Evolutionary conservation across 2,329 filamentous ascomycete genomes (phyloP), one percentile per base, ranked within the genome.

Genomic region (Karstenula rhodostoma): DNA sequence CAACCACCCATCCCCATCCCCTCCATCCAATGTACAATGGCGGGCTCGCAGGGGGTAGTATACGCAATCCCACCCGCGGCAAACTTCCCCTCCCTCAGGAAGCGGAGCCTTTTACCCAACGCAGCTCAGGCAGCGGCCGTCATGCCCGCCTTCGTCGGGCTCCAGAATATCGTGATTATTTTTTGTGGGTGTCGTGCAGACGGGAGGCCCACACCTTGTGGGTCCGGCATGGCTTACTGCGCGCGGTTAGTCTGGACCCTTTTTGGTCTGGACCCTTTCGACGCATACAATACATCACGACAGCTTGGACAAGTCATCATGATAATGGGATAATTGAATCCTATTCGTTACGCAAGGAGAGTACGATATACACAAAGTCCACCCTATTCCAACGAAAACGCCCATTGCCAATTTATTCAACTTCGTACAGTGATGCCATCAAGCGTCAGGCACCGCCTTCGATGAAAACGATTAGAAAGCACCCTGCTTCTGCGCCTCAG

Each of bases 401-500:
- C 7, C 42, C 12, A 43, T 8, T 44, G 37, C 42, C 3, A 22
- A 44, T 44, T 12, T 10, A 23, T 12, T 23, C 19, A 9, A 19
- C 1, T 44, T 22, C 19, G n/a, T 7, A 23, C 19, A 23, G 1
- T 23, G 52, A 62, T 61, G 60, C 32, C 60, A 54, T 58, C 59
- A 59, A 62, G 47, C 59, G 59, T 60, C 61, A 47, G 46, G 40
- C 59, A 56, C 52, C 59, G 10, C 9, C n/a, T 9, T n/a, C 35
- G 5, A 25, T 46, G 22, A 1, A 32, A 3, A 17, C 6, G 35
- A 19, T 23, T 60, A 58, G 32, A 17, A 48, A 22, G 48, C n/a
- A 4, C 61, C 66, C n/a, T 70, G 56, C 44, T 65, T 60, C 61
- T 61, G 64, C 9, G 62, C 61, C 61, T 70, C 51, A 2, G 63